Evolutionary conservation across 768 basidiomycete genomes (phyloP), one percentile per base, ranked within the genome.

Genomic region (Kwoniella pini): DNA sequence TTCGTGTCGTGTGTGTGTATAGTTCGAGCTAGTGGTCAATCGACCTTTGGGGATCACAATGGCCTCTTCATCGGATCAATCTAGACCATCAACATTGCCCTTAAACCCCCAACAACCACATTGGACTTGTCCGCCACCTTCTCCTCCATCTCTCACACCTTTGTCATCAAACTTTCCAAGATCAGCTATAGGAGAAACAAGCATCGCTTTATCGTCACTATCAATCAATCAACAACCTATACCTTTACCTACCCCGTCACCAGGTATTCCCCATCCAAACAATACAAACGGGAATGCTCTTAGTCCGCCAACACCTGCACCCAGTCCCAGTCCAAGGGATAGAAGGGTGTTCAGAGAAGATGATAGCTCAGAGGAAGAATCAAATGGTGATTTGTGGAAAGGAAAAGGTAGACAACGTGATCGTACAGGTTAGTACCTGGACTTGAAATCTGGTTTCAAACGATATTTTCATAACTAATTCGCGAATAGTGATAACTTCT

Each of bases 241-340:
- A 38, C 59, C 59, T 3, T 38, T 61, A 26, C 59, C 59, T 12
- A 61, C 59, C 1, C 59, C 59, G 7, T 61, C 59, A n/a, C 59
- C 59, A 12, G 28, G 43, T 27, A 42, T 42, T 9, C 31, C 44
- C 6, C 43, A 30, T 7, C 28, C 15, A 15, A 13, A 6, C 1
- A n/a, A 31, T 17, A 26, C 31, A 24, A 53, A 5, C 11, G 19
- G 40, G 50, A 21, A 27, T 2, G 38, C 45, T 5, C 51, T 62
- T 0, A 62, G 60, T 33, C 72, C 72, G 21, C 72, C 72, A 19
- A 74, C 72, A 33, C 72, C 72, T 17, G 72, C 72, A 12, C 72
- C 72, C 9, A 71, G 70, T 60, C 72, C 72, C 2, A 69, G 63
- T 26, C 70, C 72, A 13, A 54, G 24, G 7, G 67, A 51, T 38